These are phyloP conservation scores for Populus hybrid DNA, from an alignment of 441 rosid genomes.

Conservation along the genomic window DNA sequence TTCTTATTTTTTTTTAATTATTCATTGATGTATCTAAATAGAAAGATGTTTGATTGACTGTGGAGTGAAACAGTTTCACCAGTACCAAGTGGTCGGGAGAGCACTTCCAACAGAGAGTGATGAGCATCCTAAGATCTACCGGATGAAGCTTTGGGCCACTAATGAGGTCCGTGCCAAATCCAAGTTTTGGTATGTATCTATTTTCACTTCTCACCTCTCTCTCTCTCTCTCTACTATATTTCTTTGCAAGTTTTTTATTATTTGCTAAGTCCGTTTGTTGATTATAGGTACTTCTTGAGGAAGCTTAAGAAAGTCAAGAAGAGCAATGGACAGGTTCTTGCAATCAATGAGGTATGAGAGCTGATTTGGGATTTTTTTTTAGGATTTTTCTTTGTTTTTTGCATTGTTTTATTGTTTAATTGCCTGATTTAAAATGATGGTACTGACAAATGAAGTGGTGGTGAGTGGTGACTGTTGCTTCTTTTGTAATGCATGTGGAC, in stretches of 20 bases:
- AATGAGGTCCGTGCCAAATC: slow-evolving; percentile 48
- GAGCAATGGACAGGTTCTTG: slow-evolving; percentile 45
- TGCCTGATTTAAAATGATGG: not conserved
- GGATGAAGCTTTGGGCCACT: slow-evolving; percentile 54
- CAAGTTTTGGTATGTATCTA: slow-evolving; percentile 37
- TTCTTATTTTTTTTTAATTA: not conserved
- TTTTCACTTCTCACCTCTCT: not conserved
- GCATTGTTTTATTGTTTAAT: not conserved
- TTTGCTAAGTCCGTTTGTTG: not conserved
- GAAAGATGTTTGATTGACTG: not conserved
- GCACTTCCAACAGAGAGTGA: slow-evolving; percentile 38
- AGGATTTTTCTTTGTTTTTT: not conserved
- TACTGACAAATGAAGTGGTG: not conserved
- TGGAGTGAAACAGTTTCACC: slow-evolving; percentile 35
- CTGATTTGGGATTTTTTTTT: no score
- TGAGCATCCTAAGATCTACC: slow-evolving; percentile 44
- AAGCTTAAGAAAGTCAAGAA: slow-evolving; percentile 52
- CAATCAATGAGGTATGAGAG: slow-evolving; percentile 44
- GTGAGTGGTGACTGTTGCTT: not conserved
- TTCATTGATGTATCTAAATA: not conserved
- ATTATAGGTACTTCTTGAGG: slow-evolving; percentile 43
- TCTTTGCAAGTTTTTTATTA: not conserved
- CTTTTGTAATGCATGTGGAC: not conserved
- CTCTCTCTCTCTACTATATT: no score
- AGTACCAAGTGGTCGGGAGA: slow-evolving; percentile 48